Percentiles rank a stretch among this genome's conserved stretches.
Conservation (phyloP, 176 grass and related monocot genomes). For the Oryza nivara region DNA sequence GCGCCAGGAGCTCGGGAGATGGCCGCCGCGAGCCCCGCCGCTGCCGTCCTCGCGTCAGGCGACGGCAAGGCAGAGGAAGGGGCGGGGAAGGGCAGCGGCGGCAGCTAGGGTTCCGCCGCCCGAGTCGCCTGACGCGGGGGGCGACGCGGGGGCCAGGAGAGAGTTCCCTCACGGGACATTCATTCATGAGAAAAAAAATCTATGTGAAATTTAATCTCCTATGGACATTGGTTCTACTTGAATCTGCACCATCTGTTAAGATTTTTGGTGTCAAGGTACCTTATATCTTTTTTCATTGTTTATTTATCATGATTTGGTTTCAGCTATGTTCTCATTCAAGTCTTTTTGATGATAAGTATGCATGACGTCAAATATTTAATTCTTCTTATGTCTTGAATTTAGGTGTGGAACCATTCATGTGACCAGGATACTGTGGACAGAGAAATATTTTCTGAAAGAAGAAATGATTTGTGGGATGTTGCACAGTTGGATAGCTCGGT, state of each 20-base stretch:
- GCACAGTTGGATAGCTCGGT: background rate
- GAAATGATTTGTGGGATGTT: background rate
- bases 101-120: no score
- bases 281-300: background rate
- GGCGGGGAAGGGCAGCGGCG: no score
- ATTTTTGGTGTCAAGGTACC: slow-evolving; percentile 16
- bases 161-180: no score
- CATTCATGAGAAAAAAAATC: background rate
- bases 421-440: background rate
- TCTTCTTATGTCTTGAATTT: background rate
- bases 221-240: slow-evolving; percentile 37
- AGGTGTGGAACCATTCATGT: background rate
- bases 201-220: slow-evolving; percentile 33
- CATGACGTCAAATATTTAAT: background rate
- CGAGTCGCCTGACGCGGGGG: no score
- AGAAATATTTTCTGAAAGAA: background rate
- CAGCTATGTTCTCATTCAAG: background rate
- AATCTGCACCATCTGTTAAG: slow-evolving; percentile 24
- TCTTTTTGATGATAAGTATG: background rate
- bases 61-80: no score
- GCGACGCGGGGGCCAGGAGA: no score
- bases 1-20: no score
- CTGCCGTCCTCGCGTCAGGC: no score
- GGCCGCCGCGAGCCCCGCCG: no score
- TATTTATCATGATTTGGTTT: background rate